Evolutionary conservation across 345 rosid species (phyloP), one percentile per base, ranked within the genome.

Genomic region (Syzygium aromaticum): DNA sequence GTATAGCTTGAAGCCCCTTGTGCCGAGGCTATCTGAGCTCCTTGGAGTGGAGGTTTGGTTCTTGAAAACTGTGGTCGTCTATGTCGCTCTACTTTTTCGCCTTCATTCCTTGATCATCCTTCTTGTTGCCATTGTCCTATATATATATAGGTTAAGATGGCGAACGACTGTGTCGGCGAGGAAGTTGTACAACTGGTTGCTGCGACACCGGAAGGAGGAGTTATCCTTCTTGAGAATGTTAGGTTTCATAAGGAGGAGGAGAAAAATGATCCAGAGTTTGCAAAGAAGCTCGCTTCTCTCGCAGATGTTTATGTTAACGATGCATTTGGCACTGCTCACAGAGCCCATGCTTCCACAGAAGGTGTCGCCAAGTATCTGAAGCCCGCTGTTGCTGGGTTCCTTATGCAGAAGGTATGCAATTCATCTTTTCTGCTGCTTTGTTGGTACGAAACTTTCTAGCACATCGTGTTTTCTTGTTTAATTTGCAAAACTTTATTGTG

Each of bases 321-420:
- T 92, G 99, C 99, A 30, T 97, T 96, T 16, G 99, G 98, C 49
- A 95, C 96, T 84, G 98, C 99, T 52, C 99, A 97, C 86, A 95
- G 98, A 89, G 98, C 98, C 51, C 98, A 96, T 87, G 98, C 99
- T 88, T 96, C 99, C 78, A 96, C 99, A 0, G 99, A 97, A 89
- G 98, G 98, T 54, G 99, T 94, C 33, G 92, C 98, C 2, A 96
- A 97, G 85, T 96, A 88, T 92, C 90, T 96, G 92, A 96, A 96
- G 89, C 99, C 98, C 67, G 91, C 99, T 19, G 99, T 97, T 90
- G 98, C 99, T 89, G 99, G 99, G 64, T 97, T 96, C 93, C 98
- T 97, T 87, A 89, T 97, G 95, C 99, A 97, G 90, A 97, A 95
- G 96, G 99, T 97, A 90, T 61, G 85, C 6, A 19, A n/a, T 46